A percentile compares a stretch with the other conserved stretches of the same genome.
phyloP scores from a whole-genome alignment of 225 moss, liverwort and hornwort genomes.

The Rhytidiadelphus loreus region DNA sequence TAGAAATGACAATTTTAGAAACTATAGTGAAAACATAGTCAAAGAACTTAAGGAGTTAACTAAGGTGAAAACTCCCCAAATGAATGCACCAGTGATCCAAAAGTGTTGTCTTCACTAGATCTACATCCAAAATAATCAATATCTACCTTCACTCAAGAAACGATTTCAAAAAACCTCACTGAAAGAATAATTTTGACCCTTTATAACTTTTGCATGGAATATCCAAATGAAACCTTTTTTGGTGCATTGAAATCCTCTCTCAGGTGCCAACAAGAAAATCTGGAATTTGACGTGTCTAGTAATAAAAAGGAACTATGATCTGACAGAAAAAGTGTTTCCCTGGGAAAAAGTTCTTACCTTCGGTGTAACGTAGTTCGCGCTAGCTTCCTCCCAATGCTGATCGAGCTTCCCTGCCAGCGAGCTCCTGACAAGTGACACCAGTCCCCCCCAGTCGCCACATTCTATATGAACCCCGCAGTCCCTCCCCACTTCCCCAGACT shows the following conservation, averaged over 20 bases:
- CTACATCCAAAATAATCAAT: no score
- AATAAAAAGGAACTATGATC: not conserved
- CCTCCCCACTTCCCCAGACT: fast-evolving
- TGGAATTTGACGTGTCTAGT: no score
- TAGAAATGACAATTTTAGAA: no score
- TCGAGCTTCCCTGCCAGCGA: no score
- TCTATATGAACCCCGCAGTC: not conserved
- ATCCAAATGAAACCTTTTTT: not conserved
- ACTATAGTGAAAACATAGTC: no score
- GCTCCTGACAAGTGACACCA: not conserved
- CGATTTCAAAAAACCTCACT: not conserved
- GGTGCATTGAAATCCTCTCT: not conserved
- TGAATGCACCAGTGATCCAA: fast-evolving
- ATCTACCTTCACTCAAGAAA: not conserved
- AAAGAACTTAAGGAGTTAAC: no score
- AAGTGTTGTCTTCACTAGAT: no score
- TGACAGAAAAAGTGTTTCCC: not conserved
- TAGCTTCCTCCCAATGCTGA: not conserved
- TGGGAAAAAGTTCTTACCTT: not conserved
- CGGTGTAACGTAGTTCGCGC: not conserved
- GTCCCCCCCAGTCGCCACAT: not conserved
- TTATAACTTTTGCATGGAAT: not conserved
- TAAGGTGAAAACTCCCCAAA: no score
- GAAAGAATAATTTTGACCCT: not conserved
- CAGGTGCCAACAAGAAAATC: not conserved